These are phyloP conservation scores for Daedalea quercina DNA, from an alignment of 768 basidiomycete species.

Conservation along the genomic window DNA sequence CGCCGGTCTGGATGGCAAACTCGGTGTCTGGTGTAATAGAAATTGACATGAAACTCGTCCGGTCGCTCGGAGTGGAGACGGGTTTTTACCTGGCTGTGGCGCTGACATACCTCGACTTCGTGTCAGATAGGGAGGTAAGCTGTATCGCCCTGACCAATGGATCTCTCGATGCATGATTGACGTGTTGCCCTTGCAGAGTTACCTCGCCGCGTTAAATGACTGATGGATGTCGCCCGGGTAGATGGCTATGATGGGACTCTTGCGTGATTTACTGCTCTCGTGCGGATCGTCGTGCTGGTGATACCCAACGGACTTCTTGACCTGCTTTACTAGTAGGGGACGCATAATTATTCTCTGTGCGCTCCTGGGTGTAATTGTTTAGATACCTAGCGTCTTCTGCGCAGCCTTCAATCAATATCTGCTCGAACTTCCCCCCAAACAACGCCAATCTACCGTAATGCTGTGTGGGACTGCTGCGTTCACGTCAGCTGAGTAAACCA, in stretches of 20 bases:
- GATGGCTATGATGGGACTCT: background rate
- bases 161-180: background rate
- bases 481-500: background rate
- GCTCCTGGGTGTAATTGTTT: background rate
- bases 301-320: background rate
- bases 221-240: slow-evolving; percentile 7
- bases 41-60: slow-evolving; percentile 49
- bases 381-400: background rate
- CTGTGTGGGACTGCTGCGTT: too few species aligned
- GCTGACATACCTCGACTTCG: slow-evolving; percentile 69
- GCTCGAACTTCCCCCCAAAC: too few species aligned
- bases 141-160: background rate
- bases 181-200: slow-evolving; percentile 18
- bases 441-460: too few species aligned
- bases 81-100: slow-evolving; percentile 76
- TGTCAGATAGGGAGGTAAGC: slow-evolving; percentile 72
- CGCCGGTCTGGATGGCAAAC: slow-evolving; percentile 54
- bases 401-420: background rate
- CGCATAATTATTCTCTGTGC: background rate
- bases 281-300: background rate
- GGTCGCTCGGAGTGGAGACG: slow-evolving; percentile 59
- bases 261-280: background rate
- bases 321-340: background rate
- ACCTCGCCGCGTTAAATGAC: slow-evolving; percentile 25
- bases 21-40: slow-evolving; percentile 59